Base-by-base conservation (phyloP, 345 rosid genomes). In the Citrus mangshanensis region DNA sequence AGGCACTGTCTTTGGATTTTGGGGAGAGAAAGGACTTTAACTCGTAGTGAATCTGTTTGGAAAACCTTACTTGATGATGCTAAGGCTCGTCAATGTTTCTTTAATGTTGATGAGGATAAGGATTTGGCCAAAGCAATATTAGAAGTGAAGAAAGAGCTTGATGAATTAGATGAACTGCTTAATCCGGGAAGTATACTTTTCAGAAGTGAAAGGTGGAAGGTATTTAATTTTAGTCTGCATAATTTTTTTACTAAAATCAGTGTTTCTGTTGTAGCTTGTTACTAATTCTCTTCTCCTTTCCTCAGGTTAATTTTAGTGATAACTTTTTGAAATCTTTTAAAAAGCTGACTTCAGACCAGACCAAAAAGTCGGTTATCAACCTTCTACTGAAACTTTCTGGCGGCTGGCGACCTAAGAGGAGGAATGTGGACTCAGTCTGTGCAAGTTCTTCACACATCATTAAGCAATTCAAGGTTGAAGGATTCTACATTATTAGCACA, bases 1-100 rank as follows among this genome's bases (percentile, higher is more conserved):
- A 88, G 93, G 81, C 82, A 88, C 37, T 76, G 91, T 56, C 86
- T 88, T 27, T 89, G 91, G 93, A 86, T 89, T 81, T 70, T 89
- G 69, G 93, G 91, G 61, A 78, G 79, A 62, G 84, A 76, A 78
- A 78, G 63, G 68, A 86, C 93, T 2, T 79, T 89, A 58, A 25
- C 21, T 18, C 79, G 51, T 7, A 80, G 86, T 64, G 78, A 69
- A 9, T 83, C 89, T 19, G 71, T 80, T 7, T 89, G 93, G 93
- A 25, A 77, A 66, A 8, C 51, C 3, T 60, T 88, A 67, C 70
- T 88, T 19, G 22, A 6, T 49, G 89, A 88, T 85, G 89, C 93
- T 19, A 88, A 81, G 72, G 19, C 19, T 2, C 89, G 89, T 4
- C 18, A 35, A 4, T 85, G 90, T 80, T 90, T 88, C 85, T 90